phyloP scores from a whole-genome alignment of 2,329 filamentous ascomycete genomes.

The Claviceps sp. region DNA sequence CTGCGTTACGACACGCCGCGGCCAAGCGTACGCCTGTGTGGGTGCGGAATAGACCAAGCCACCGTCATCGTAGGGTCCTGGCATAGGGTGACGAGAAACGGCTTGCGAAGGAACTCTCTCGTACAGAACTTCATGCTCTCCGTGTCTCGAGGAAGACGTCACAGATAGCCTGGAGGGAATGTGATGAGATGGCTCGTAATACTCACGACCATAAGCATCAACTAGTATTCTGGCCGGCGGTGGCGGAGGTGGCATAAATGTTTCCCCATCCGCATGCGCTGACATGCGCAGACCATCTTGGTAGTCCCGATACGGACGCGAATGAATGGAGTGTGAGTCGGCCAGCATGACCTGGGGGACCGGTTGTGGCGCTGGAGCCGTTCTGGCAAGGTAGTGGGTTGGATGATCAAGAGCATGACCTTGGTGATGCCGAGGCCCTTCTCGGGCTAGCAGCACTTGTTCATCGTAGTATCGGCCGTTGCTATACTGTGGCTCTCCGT shows the following conservation, averaged over 20 bases:
- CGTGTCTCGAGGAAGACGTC: constrained; percentile 29
- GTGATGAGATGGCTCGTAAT: constrained; percentile 40
- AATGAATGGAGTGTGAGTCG: constrained; percentile 26
- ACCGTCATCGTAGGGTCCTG: constrained; percentile 36
- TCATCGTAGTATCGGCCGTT: constrained; percentile 20
- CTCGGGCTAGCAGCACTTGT: constrained; percentile 14
- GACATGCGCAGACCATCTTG: constrained; percentile 31
- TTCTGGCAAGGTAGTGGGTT: constrained; percentile 23
- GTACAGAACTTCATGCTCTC: constrained; percentile 48
- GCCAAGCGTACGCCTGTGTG: constrained; percentile 35
- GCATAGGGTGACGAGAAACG: constrained; percentile 33
- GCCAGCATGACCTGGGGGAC: constrained; percentile 29
- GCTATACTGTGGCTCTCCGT: constrained; percentile 18
- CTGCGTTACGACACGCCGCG: constrained; percentile 47
- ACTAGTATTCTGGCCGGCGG: constrained; percentile 57
- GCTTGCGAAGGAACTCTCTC: constrained; percentile 46
- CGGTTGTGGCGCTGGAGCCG: constrained; percentile 25
- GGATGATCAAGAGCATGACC: constrained; percentile 20
- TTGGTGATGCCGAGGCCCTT: constrained; percentile 20
- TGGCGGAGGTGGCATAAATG: constrained; percentile 36
- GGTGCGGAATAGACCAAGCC: constrained; percentile 34
- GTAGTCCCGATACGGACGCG: constrained; percentile 31
- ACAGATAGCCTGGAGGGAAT: constrained; percentile 37
- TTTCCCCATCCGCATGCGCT: constrained; percentile 34
- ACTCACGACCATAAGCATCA: constrained; percentile 74